These are phyloP conservation scores for Ambrosia artemisiifolia DNA, from an alignment of 129 eudicot genomes.

Conservation along the genomic window DNA sequence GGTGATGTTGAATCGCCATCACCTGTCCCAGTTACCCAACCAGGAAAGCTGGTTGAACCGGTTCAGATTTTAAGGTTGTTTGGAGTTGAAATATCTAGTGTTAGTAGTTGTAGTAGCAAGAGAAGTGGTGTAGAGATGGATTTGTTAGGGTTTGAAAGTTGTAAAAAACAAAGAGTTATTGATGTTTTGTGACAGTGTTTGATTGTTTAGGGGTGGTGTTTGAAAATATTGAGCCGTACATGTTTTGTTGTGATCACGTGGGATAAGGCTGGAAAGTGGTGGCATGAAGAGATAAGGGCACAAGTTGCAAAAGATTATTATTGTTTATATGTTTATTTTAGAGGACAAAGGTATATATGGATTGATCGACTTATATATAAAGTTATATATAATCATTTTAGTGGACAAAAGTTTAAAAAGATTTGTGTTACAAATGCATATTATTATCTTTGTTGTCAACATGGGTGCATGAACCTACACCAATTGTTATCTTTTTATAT, in stretches of 20 bases:
- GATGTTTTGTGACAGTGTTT: constrained; percentile 43
- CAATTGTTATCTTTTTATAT: too few relatives aligned
- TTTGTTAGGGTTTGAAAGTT: constrained; percentile 43
- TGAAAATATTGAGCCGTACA: background rate
- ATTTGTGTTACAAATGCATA: too few relatives aligned
- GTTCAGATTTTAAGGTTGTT: constrained; percentile 68
- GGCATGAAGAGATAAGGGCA: constrained; percentile 18
- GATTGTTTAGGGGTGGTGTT: constrained; percentile 13
- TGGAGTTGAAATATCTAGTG: constrained; percentile 66
- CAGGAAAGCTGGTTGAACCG: constrained; percentile 25
- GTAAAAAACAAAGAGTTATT: constrained; percentile 63
- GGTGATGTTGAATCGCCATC: too few relatives aligned
- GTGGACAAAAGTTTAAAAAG: too few relatives aligned
- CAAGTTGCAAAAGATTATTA: constrained; percentile 21
- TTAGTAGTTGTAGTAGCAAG: constrained; percentile 44
- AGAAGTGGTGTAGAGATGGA: constrained; percentile 46
- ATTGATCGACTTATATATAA: background rate
- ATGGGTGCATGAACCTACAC: too few relatives aligned
- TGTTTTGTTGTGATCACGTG: constrained; percentile 15
- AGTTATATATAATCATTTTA: background rate
- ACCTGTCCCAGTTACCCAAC: background rate
- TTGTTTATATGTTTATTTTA: background rate
- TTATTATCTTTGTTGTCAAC: too few relatives aligned
- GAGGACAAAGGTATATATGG: background rate
- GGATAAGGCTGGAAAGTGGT: constrained; percentile 17